These are phyloP conservation scores for Populus trichocarpa DNA, from an alignment of 441 rosid species.

Conservation along the genomic window DNA sequence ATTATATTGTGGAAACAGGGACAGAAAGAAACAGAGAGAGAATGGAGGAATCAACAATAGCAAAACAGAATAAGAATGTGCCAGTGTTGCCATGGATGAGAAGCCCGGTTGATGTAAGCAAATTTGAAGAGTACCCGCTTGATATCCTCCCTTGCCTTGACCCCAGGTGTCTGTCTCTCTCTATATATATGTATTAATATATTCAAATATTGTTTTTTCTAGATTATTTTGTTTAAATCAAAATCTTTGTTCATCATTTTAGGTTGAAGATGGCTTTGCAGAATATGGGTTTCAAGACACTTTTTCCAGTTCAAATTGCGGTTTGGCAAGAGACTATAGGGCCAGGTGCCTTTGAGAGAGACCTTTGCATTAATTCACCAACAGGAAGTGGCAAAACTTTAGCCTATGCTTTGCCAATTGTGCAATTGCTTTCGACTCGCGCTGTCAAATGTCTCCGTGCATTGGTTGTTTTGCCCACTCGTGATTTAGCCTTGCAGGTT, in stretches of 20 bases:
- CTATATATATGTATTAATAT: too few relatives aligned
- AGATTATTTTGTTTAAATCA: background rate
- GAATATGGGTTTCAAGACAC: slow-evolving; percentile 58
- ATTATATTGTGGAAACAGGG: background rate
- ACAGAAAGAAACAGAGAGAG: background rate
- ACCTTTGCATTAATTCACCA: slow-evolving; percentile 84
- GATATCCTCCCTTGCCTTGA: slow-evolving; percentile 68
- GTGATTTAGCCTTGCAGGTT: slow-evolving; percentile 94
- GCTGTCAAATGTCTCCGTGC: slow-evolving; percentile 78
- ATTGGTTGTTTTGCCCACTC: slow-evolving; percentile 83
- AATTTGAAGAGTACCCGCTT: slow-evolving; percentile 49
- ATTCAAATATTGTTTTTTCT: background rate
- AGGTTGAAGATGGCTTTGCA: slow-evolving; percentile 68
- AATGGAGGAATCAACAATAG: slow-evolving; percentile 23
- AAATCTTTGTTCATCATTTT: background rate
- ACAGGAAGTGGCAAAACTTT: slow-evolving; percentile 95
- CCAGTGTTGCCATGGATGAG: slow-evolving; percentile 96
- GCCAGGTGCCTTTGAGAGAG: slow-evolving; percentile 82
- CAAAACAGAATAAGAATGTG: slow-evolving; percentile 26
- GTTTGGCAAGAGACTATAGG: slow-evolving; percentile 95
- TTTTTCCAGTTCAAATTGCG: slow-evolving; percentile 81
- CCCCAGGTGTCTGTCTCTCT: slow-evolving; percentile 44
- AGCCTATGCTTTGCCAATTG: slow-evolving; percentile 87
- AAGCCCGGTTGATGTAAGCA: slow-evolving; percentile 64
- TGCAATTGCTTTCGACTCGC: slow-evolving; percentile 63